Percentiles rank a stretch among this genome's conserved stretches.
Evolutionary conservation across 352 stramenopile genomes (phyloP).

Genomic region (Globisporangium iwayamae): DNA sequence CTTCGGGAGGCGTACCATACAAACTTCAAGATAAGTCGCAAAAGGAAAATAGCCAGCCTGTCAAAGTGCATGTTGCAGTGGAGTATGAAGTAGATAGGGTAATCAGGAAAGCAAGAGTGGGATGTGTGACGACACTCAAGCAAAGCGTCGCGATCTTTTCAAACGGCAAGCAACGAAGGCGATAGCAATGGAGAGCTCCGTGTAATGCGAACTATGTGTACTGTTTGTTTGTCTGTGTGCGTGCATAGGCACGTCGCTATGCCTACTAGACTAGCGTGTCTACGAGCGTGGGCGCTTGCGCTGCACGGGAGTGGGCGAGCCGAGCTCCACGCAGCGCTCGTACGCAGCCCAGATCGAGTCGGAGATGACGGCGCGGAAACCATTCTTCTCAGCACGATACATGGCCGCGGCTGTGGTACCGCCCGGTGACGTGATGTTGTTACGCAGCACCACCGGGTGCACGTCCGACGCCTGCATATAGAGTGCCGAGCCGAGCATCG

Average conservation of each 20-base stretch:
- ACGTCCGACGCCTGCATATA: conserved; percentile 91
- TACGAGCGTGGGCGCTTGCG: conserved; percentile 66
- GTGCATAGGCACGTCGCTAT: not conserved
- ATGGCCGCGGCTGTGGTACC: conserved; percentile 93
- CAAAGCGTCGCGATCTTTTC: not conserved
- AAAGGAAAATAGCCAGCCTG: not conserved
- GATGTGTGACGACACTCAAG: not conserved
- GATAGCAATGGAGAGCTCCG: not conserved
- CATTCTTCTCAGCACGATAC: conserved; percentile 95
- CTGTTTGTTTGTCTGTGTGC: not conserved
- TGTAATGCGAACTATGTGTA: not conserved
- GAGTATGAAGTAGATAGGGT: not conserved
- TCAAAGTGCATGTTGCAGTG: not conserved
- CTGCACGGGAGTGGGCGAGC: conserved; percentile 68
- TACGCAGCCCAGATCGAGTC: conserved; percentile 97
- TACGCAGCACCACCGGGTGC: conserved; percentile 90
- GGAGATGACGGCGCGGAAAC: conserved; percentile 91
- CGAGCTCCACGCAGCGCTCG: conserved; percentile 91
- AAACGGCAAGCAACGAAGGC: not conserved
- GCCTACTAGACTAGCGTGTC: not conserved
- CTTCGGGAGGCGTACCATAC: not conserved
- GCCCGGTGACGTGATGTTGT: conserved; percentile 93
- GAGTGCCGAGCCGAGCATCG: conserved; percentile 89
- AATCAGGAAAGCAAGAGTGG: not conserved
- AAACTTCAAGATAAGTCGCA: conserved; percentile 3